Evolutionary conservation across 139 green algal genomes (phyloP).

Genomic region (Chlamydomonas incerta): DNA sequence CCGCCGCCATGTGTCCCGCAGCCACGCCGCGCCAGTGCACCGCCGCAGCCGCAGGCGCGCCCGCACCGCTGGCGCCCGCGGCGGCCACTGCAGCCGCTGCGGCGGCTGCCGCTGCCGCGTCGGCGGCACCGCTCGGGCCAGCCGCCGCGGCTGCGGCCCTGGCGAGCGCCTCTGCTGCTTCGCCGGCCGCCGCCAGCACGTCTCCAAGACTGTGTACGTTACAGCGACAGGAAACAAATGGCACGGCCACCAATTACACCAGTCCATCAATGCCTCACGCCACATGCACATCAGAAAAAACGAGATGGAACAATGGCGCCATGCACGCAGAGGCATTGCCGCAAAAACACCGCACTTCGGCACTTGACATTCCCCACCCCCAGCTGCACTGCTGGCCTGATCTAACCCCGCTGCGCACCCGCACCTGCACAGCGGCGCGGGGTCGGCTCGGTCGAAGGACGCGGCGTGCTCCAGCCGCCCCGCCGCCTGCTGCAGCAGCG

Average conservation of each 20-base stretch:
- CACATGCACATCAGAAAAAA: too few relatives aligned
- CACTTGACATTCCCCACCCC: too few relatives aligned
- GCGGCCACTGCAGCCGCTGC: background rate
- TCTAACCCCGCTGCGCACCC: too few relatives aligned
- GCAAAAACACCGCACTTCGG: too few relatives aligned
- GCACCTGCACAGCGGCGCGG: slow-evolving; percentile 62
- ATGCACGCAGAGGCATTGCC: too few relatives aligned
- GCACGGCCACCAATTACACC: too few relatives aligned
- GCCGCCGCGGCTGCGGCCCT: background rate
- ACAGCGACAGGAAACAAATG: too few relatives aligned
- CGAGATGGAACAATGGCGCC: too few relatives aligned
- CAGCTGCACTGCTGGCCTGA: too few relatives aligned
- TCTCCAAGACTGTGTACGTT: slow-evolving; percentile 62
- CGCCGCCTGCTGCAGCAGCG: slow-evolving; percentile 67
- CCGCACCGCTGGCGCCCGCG: background rate
- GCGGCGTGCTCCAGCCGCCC: slow-evolving; percentile 53
- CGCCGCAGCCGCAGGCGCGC: background rate
- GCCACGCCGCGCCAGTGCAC: background rate
- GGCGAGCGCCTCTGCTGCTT: slow-evolving; percentile 45
- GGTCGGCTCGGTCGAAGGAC: slow-evolving; percentile 68
- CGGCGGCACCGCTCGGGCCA: background rate
- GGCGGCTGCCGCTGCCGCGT: background rate
- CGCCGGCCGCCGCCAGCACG: slow-evolving; percentile 65
- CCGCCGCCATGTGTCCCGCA: slow-evolving; percentile 25
- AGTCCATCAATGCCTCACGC: too few relatives aligned